Percentiles rank a stretch among this genome's conserved stretches.
Conservation (phyloP, 2,329 filamentous ascomycete genomes). For the Xylariaceae sp. region DNA sequence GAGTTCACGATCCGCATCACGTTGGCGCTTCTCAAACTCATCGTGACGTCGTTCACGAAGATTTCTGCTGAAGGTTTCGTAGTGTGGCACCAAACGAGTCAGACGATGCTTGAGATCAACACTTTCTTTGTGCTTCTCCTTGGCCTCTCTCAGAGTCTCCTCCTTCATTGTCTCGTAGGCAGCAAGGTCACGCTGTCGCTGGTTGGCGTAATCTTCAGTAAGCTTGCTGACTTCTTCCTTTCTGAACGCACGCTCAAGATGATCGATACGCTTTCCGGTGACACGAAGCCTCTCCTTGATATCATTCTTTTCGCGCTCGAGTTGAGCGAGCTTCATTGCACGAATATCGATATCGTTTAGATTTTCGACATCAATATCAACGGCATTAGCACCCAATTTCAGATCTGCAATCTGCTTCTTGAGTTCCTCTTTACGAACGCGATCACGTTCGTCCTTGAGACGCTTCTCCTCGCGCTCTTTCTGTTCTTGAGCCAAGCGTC, state of each 20-base stretch:
- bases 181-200: constrained; percentile 72
- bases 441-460: constrained; percentile 80
- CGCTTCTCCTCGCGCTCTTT: constrained; percentile 84
- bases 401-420: constrained; percentile 90
- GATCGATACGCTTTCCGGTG: constrained; percentile 92
- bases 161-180: constrained; percentile 76
- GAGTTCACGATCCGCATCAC: constrained; percentile 86
- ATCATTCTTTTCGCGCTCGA: constrained; percentile 97
- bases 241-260: constrained; percentile 93
- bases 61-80: constrained; percentile 77
- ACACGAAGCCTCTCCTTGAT: constrained; percentile 86
- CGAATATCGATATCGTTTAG: constrained; percentile 88
- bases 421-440: constrained; percentile 87
- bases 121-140: constrained; percentile 86
- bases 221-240: constrained; percentile 95
- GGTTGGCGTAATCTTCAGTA: constrained; percentile 75
- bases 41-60: constrained; percentile 85
- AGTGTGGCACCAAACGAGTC: constrained; percentile 74
- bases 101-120: constrained; percentile 93
- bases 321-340: constrained; percentile 88
- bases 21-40: constrained; percentile 92
- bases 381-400: constrained; percentile 76
- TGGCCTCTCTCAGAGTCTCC: constrained; percentile 73
- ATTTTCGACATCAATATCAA: constrained; percentile 73
- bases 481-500: constrained; percentile 87